Percentiles rank a stretch among this genome's conserved stretches.
Evolutionary conservation across 1,139 yeast species (phyloP).

Genomic region (Candida neerlandica): DNA sequence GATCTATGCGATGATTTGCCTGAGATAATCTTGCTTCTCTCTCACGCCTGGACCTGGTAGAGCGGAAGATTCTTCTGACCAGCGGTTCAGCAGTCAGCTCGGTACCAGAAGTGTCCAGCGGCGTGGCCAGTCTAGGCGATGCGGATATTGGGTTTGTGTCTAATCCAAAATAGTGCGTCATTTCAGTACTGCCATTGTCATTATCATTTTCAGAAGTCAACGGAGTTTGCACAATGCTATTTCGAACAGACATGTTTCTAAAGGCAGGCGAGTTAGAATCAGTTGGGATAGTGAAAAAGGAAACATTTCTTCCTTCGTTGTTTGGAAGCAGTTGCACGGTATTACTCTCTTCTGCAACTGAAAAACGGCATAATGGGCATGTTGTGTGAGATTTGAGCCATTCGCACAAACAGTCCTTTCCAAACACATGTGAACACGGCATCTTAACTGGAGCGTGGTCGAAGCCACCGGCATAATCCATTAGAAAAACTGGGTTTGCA

Average conservation of each 20-base stretch:
- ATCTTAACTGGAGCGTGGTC: conserved; percentile 66
- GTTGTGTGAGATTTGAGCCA: conserved; percentile 73
- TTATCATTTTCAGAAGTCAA: conserved; percentile 1
- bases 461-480: conserved; percentile 36
- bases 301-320: conserved; percentile 11
- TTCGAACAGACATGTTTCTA: conserved; percentile 12
- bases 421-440: conserved; percentile 84
- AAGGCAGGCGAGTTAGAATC: conserved; percentile 7
- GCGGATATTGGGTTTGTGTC: background rate
- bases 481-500: conserved; percentile 18
- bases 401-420: conserved; percentile 68
- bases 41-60: conserved; percentile 16
- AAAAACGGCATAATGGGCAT: conserved; percentile 79
- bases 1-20: conserved; percentile 11
- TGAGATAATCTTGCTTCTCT: conserved; percentile 1
- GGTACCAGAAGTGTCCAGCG: background rate
- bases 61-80: conserved; percentile 18
- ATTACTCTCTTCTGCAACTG: conserved; percentile 38
- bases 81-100: conserved; percentile 4
- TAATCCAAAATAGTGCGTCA: conserved; percentile 10
- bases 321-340: conserved; percentile 1
- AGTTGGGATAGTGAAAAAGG: conserved; percentile 14
- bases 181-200: background rate
- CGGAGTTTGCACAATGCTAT: conserved; percentile 8
- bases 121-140: conserved; percentile 1